Percentiles rank a stretch among this genome's conserved stretches.
Conservation (phyloP, 495 filamentous ascomycete genomes). For the Hypoxylon intermedium region DNA sequence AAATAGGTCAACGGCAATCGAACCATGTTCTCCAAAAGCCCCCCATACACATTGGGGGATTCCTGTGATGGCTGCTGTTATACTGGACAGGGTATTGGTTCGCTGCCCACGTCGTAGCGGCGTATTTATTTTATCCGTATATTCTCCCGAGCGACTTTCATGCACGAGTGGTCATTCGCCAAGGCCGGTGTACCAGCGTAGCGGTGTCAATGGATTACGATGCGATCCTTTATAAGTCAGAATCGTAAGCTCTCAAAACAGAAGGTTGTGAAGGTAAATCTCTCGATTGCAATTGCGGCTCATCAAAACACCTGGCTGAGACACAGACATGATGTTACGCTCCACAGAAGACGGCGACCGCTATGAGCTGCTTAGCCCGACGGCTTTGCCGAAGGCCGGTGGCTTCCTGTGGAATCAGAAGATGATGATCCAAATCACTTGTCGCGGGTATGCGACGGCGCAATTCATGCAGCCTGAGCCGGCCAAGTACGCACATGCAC, state of each 20-base stretch:
- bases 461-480: slow-evolving; percentile 69
- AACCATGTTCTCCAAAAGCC: slow-evolving; percentile 15
- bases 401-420: slow-evolving; percentile 67
- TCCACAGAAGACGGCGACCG: slow-evolving; percentile 59
- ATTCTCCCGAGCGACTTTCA: slow-evolving; percentile 37
- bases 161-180: slow-evolving; percentile 30
- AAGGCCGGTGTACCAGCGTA: slow-evolving; percentile 31
- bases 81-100: slow-evolving; percentile 32
- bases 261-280: no score
- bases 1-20: slow-evolving; percentile 30
- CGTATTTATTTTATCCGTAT: slow-evolving; percentile 38
- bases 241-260: slow-evolving; percentile 10
- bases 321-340: slow-evolving; percentile 43
- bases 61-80: slow-evolving; percentile 30
- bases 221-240: slow-evolving; percentile 31
- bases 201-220: slow-evolving; percentile 25
- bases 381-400: slow-evolving; percentile 61
- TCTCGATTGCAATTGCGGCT: no score
- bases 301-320: slow-evolving; percentile 18
- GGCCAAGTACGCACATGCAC: slow-evolving; percentile 62
- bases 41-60: slow-evolving; percentile 14
- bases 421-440: slow-evolving; percentile 67
- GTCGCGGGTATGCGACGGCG: slow-evolving; percentile 62
- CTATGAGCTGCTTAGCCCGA: slow-evolving; percentile 63
- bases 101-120: slow-evolving; percentile 28